Evolutionary conservation across 169 alveolate species (phyloP).

Genomic region (Plasmodium reichenowi): DNA sequence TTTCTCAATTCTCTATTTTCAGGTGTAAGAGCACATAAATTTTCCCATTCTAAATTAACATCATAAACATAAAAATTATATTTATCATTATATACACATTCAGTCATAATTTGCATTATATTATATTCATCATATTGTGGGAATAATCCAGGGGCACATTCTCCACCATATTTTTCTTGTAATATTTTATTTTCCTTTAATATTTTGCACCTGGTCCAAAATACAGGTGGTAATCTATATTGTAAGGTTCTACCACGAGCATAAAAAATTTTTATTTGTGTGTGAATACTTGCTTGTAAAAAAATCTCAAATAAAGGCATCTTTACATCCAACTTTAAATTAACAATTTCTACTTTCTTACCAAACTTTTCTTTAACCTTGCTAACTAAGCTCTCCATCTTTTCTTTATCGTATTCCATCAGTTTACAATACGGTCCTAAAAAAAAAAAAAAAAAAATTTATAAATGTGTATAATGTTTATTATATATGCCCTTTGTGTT

Average conservation of each 20-base stretch:
- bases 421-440: conserved; percentile 73
- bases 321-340: conserved; percentile 68
- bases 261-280: conserved; percentile 74
- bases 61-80: conserved; percentile 76
- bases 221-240: conserved; percentile 77
- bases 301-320: conserved; percentile 76
- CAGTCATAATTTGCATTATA: conserved; percentile 80
- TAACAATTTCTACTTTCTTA: conserved; percentile 47
- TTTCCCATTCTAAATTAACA: conserved; percentile 81
- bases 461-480: not conserved
- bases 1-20: conserved; percentile 78
- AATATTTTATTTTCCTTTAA: conserved; percentile 76
- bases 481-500: not conserved
- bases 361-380: conserved; percentile 72
- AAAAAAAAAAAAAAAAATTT: not conserved
- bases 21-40: conserved; percentile 80
- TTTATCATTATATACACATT: conserved; percentile 71
- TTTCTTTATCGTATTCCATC: conserved; percentile 65
- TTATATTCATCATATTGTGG: conserved; percentile 79
- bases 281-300: conserved; percentile 69
- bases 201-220: conserved; percentile 78
- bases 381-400: conserved; percentile 64
- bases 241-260: conserved; percentile 76
- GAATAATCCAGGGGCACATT: conserved; percentile 81
- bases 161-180: conserved; percentile 82